phyloP scores from a whole-genome alignment of 192 early-diverging fungal species.

The Coemansia sp. region DNA sequence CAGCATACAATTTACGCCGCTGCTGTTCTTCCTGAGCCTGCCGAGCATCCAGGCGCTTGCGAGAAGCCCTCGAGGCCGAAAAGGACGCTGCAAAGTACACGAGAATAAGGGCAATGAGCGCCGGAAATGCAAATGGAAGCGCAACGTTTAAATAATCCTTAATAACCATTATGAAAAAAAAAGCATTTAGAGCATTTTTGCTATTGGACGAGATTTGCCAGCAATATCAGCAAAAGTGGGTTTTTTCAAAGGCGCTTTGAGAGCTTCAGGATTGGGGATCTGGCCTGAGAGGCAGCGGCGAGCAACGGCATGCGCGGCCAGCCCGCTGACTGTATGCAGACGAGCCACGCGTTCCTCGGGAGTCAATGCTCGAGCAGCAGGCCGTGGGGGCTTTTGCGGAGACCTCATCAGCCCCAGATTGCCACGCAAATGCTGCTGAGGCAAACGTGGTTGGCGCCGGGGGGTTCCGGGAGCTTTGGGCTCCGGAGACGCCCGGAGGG shows the following conservation, averaged over 20 bases:
- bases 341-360: constrained; percentile 49
- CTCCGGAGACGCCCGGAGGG: constrained; percentile 12
- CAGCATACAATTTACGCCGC: constrained; percentile 13
- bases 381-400: background rate
- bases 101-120: constrained; percentile 12
- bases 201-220: constrained; percentile 12
- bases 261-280: constrained; percentile 7
- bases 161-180: constrained; percentile 5
- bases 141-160: constrained; percentile 3
- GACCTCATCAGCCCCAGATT: constrained; percentile 29
- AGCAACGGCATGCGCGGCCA: constrained; percentile 49
- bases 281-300: constrained; percentile 51
- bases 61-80: background rate
- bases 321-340: constrained; percentile 46
- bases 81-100: constrained; percentile 7
- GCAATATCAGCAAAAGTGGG: constrained; percentile 51
- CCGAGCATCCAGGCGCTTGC: background rate
- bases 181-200: background rate
- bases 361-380: constrained; percentile 28
- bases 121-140: constrained; percentile 24
- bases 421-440: constrained; percentile 11
- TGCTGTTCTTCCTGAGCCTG: constrained; percentile 6
- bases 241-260: constrained; percentile 6
- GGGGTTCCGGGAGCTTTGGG: constrained; percentile 35
- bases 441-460: constrained; percentile 3